Percentiles rank a stretch among this genome's conserved stretches.
phyloP scores from a whole-genome alignment of 305 asterid genomes.

The Fraxinus angustifolia region DNA sequence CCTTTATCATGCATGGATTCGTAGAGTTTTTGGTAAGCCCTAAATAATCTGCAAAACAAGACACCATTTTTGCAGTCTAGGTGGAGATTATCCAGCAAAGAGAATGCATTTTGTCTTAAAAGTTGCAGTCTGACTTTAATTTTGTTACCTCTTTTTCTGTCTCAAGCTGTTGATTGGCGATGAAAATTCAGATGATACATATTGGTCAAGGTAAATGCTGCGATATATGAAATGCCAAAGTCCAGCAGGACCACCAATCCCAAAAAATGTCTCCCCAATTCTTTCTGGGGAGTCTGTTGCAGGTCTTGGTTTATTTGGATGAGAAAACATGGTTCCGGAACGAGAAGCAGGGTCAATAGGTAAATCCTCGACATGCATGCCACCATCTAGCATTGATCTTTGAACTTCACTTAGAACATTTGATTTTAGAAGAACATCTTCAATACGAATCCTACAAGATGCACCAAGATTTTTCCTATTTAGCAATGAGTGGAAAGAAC shows the following conservation, averaged over 20 bases:
- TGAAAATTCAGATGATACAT: conserved; percentile 89
- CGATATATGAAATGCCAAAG: conserved; percentile 97
- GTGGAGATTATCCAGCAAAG: conserved; percentile 12
- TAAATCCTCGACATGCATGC: conserved; percentile 82
- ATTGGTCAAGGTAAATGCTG: conserved; percentile 81
- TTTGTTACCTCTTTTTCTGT: conserved; percentile 79
- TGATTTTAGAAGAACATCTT: conserved; percentile 73
- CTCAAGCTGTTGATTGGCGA: conserved; percentile 66
- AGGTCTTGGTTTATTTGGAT: conserved; percentile 51
- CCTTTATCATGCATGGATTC: conserved; percentile 84
- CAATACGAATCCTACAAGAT: conserved; percentile 72
- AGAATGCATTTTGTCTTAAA: conserved; percentile 11
- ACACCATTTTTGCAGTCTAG: conserved; percentile 7
- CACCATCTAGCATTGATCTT: conserved; percentile 80
- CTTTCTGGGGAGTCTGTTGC: conserved; percentile 48
- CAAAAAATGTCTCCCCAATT: conserved; percentile 39
- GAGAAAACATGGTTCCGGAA: conserved; percentile 56
- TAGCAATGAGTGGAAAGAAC: conserved; percentile 25
- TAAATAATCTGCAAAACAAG: conserved; percentile 57
- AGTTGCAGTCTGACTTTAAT: conserved; percentile 19
- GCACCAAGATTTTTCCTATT: conserved; percentile 22
- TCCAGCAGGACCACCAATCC: conserved; percentile 93
- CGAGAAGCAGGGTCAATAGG: conserved; percentile 54
- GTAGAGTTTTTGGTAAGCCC: conserved; percentile 82
- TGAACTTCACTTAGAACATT: conserved; percentile 87